Evolutionary conservation across 257 asterid genomes (phyloP).

Genomic region (Coffea eugenioides): DNA sequence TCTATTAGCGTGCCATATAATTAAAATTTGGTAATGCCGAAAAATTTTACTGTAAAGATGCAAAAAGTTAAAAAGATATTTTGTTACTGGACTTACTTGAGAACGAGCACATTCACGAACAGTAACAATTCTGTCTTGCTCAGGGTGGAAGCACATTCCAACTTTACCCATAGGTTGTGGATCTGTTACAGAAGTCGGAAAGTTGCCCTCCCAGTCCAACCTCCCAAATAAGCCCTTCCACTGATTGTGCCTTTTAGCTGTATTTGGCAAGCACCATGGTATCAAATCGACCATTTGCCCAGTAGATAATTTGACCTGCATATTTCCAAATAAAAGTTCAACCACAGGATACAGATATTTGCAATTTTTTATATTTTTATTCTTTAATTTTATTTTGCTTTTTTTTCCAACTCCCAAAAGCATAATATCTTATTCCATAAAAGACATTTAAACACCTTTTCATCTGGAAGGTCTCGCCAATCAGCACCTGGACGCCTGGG

Average conservation of each 20-base stretch:
- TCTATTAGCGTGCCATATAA: too few species aligned
- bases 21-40: not conserved
- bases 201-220: slow-evolving; percentile 96
- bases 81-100: slow-evolving; percentile 50
- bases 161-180: slow-evolving; percentile 98
- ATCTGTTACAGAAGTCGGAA: slow-evolving; percentile 85
- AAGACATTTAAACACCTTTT: slow-evolving; percentile 49
- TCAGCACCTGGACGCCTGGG: slow-evolving; percentile 88
- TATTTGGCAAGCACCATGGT: slow-evolving; percentile 97
- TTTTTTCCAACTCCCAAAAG: not conserved
- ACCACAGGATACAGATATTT: not conserved
- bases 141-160: slow-evolving; percentile 98
- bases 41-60: not conserved
- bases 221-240: slow-evolving; percentile 97
- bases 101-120: slow-evolving; percentile 99
- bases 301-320: slow-evolving; percentile 70
- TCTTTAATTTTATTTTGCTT: too few species aligned
- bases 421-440: not conserved
- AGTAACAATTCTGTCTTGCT: slow-evolving; percentile 91
- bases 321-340: slow-evolving; percentile 11
- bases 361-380: not conserved
- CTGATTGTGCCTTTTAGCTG: slow-evolving; percentile 98
- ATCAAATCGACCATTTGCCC: slow-evolving; percentile 89
- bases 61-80: not conserved
- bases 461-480: slow-evolving; percentile 96